A percentile compares a stretch with the other conserved stretches of the same genome.
phyloP scores from a whole-genome alignment of 805 yeast genomes.

The Tetrapisispora phaffii region DNA sequence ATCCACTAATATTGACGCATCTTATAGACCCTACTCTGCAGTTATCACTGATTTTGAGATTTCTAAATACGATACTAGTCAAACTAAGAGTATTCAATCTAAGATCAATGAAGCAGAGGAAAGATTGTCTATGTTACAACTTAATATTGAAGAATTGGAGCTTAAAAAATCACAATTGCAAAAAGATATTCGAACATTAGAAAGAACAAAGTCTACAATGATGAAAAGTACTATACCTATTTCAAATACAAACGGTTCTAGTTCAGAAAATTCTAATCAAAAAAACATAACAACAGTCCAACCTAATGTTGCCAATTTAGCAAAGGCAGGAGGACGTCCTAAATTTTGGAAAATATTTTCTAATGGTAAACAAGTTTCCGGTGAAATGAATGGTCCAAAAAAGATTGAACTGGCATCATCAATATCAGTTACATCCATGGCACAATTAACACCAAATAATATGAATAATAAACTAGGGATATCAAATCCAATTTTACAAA shows the following conservation, averaged over 20 bases:
- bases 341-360: slow-evolving; percentile 29
- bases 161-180: slow-evolving; percentile 1
- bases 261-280: neutral
- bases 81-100: neutral
- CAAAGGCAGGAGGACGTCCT: slow-evolving; percentile 19
- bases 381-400: slow-evolving; percentile 7
- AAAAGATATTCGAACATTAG: slow-evolving; percentile 2
- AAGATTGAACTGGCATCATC: slow-evolving; percentile 3
- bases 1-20: neutral
- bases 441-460: neutral
- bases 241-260: neutral
- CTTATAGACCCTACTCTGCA: neutral
- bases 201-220: slow-evolving; percentile 4
- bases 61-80: neutral
- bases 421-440: slow-evolving; percentile 5
- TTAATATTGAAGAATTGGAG: slow-evolving; percentile 5
- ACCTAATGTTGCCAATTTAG: slow-evolving; percentile 18
- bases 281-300: neutral
- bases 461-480: slow-evolving; percentile 13
- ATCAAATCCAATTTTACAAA: slow-evolving; percentile 31
- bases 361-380: slow-evolving; percentile 4
- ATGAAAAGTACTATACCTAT: neutral
- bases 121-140: neutral
- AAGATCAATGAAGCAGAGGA: neutral
- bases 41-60: neutral